Evolutionary conservation across 495 filamentous ascomycete species (phyloP).

Genomic region (Penicillium parvum): DNA sequence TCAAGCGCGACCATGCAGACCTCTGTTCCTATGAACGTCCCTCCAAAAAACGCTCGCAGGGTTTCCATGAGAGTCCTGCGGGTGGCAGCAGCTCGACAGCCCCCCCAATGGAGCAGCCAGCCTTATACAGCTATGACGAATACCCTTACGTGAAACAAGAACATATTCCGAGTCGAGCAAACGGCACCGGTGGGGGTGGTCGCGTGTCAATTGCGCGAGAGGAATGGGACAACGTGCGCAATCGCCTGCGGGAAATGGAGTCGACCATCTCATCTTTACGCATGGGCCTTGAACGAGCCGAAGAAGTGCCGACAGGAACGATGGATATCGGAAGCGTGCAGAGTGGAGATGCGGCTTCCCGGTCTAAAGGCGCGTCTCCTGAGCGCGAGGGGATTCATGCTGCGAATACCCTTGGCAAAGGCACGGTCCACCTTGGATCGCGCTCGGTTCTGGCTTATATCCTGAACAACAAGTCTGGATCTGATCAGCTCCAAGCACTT

Average conservation of each 20-base stretch:
- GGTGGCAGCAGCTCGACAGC: slow-evolving; percentile 12
- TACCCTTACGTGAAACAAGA: slow-evolving; percentile 25
- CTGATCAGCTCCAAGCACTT: slow-evolving; percentile 61
- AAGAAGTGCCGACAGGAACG: slow-evolving; percentile 26
- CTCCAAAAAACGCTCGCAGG: slow-evolving; percentile 45
- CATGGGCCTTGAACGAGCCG: slow-evolving; percentile 36
- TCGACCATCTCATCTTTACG: slow-evolving; percentile 39
- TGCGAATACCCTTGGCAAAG: slow-evolving; percentile 49
- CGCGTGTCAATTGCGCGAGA: slow-evolving; percentile 42
- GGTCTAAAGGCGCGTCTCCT: slow-evolving; percentile 36
- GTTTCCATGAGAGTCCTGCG: slow-evolving; percentile 30
- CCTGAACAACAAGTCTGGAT: slow-evolving; percentile 58
- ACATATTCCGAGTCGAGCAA: slow-evolving; percentile 19
- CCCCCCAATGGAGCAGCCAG: slow-evolving; percentile 14
- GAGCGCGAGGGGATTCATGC: slow-evolving; percentile 54
- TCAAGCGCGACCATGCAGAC: slow-evolving; percentile 67
- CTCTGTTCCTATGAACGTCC: slow-evolving; percentile 72
- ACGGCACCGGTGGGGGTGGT: slow-evolving; percentile 16
- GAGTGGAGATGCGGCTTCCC: slow-evolving; percentile 48
- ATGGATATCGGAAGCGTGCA: slow-evolving; percentile 53
- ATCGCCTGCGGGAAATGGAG: slow-evolving; percentile 40
- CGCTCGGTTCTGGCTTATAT: slow-evolving; percentile 56
- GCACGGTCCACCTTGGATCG: slow-evolving; percentile 55
- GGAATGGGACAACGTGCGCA: slow-evolving; percentile 46
- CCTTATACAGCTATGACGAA: slow-evolving; percentile 23